phyloP scores from a whole-genome alignment of 2,329 filamentous ascomycete species.

The Colletotrichum sp. region DNA sequence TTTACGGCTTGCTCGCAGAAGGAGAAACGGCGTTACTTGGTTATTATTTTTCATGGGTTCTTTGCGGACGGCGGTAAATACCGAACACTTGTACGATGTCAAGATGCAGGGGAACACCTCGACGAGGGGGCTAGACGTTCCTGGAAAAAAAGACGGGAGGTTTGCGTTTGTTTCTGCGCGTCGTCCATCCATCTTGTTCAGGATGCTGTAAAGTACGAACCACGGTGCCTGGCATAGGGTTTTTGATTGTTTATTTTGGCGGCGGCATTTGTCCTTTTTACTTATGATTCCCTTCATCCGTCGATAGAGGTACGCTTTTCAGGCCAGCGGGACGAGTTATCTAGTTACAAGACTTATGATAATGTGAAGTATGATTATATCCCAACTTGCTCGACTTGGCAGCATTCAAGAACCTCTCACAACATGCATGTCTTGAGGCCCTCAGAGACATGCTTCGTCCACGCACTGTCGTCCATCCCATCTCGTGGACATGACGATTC shows the following conservation, averaged over 20 bases:
- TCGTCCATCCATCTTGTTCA: background rate
- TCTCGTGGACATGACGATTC: background rate
- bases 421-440: background rate
- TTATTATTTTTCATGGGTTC: background rate
- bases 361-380: background rate
- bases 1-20: background rate
- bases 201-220: conserved; percentile 7
- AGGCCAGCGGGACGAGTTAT: background rate
- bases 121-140: background rate
- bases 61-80: background rate
- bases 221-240: background rate
- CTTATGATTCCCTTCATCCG: conserved; percentile 7
- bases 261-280: background rate
- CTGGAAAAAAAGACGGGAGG: background rate
- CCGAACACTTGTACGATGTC: conserved; percentile 9
- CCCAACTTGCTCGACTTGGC: background rate
- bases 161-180: conserved; percentile 1
- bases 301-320: background rate
- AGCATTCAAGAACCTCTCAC: background rate
- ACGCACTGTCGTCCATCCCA: background rate
- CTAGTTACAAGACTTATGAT: background rate
- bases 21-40: background rate
- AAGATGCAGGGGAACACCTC: background rate
- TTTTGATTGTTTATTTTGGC: background rate
- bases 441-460: background rate